These are phyloP conservation scores for Chenopodium berlandieri DNA, from an alignment of 148 eudicot genomes.

Conservation along the genomic window DNA sequence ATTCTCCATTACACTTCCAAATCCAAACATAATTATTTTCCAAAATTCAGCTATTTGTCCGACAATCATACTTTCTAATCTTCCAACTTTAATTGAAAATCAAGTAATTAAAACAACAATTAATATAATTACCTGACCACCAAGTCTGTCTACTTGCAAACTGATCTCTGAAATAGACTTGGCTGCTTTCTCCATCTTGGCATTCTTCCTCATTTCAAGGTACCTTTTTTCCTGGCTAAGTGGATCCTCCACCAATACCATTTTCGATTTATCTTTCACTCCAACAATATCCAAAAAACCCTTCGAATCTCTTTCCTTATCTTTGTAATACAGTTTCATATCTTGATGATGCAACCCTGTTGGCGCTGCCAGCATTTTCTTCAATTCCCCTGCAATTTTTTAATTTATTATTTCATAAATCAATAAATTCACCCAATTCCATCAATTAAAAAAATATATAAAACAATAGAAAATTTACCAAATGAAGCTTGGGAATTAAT, in stretches of 20 bases:
- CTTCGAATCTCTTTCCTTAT: conserved; percentile 72
- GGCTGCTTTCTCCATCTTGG: conserved; percentile 72
- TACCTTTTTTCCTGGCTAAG: conserved; percentile 77
- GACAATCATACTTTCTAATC: not conserved
- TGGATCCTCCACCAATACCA: conserved; percentile 75
- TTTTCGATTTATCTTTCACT: conserved; percentile 79
- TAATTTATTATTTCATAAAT: not conserved
- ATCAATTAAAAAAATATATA: no score
- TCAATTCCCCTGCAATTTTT: conserved; percentile 68
- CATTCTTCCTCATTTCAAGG: conserved; percentile 79
- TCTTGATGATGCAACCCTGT: conserved; percentile 92
- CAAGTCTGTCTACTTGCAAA: conserved; percentile 82
- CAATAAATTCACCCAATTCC: not conserved
- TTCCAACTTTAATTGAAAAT: not conserved
- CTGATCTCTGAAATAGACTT: conserved; percentile 72
- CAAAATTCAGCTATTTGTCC: not conserved
- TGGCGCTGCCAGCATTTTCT: conserved; percentile 72
- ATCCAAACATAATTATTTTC: not conserved
- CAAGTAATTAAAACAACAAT: no score
- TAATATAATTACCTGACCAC: conserved; percentile 50
- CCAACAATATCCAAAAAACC: conserved; percentile 66
- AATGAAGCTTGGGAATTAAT: conserved; percentile 75
- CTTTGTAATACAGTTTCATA: conserved; percentile 70
- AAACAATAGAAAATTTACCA: conserved; percentile 39
- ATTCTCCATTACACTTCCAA: not conserved